A percentile compares a stretch with the other conserved stretches of the same genome.
Conservation (phyloP, 345 rosid species). For the Heritiera littoralis region DNA sequence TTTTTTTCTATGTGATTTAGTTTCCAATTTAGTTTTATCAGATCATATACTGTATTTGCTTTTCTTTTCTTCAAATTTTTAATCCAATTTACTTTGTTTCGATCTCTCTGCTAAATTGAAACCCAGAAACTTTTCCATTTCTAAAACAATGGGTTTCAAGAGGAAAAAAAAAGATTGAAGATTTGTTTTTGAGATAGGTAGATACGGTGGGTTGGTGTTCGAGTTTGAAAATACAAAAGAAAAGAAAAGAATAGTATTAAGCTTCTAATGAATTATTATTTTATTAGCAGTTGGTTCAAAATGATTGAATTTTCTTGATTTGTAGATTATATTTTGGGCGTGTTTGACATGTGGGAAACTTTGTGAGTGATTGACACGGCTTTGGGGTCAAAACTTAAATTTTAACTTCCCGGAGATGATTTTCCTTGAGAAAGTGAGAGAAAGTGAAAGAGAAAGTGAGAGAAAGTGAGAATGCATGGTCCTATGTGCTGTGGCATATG, state of each 20-base stretch:
- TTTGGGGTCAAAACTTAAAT: constrained; percentile 18
- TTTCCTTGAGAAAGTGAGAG: background rate
- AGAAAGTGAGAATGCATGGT: background rate
- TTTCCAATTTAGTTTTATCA: constrained; percentile 11
- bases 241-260: too few species aligned
- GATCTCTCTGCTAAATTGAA: background rate
- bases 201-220: background rate
- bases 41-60: background rate
- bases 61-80: background rate
- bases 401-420: constrained; percentile 14
- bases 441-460: background rate
- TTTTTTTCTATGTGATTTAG: background rate
- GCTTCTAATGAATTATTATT: background rate
- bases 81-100: background rate
- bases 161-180: background rate
- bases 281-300: background rate
- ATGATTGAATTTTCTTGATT: constrained; percentile 3
- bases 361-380: constrained; percentile 35
- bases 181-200: background rate
- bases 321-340: background rate
- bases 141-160: background rate
- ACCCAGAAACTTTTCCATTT: background rate
- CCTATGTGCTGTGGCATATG: constrained; percentile 6
- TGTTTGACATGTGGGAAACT: constrained; percentile 23
- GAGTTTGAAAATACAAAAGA: background rate